A percentile compares a stretch with the other conserved stretches of the same genome.
phyloP scores from a whole-genome alignment of 371 early-diverging fungal genomes.

The Apophysomyces ossiformis region DNA sequence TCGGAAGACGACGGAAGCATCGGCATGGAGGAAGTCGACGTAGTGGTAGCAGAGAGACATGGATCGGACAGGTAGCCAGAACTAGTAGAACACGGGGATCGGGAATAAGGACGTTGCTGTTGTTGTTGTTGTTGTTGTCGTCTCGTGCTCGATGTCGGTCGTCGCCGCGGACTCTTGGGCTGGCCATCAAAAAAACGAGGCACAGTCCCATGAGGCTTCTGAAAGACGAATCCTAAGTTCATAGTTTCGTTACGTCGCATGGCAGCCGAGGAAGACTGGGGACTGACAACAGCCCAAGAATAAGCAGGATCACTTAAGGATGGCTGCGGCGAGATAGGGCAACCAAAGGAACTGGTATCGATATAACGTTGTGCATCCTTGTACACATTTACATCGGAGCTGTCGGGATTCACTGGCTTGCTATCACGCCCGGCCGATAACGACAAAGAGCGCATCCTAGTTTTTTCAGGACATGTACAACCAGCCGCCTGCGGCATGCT shows the following conservation, averaged over 20 bases:
- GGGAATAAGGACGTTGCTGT: neutral
- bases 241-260: neutral
- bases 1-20: constrained; percentile 10
- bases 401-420: neutral
- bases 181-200: constrained; percentile 1
- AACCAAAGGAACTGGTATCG: too few relatives aligned
- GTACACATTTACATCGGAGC: constrained; percentile 2
- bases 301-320: constrained; percentile 8
- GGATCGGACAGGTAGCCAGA: constrained; percentile 5
- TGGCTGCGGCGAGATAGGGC: neutral
- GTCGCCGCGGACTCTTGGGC: constrained; percentile 6
- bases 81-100: neutral
- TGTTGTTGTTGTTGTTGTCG: neutral
- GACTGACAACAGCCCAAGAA: constrained; percentile 7
- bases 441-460: constrained; percentile 6
- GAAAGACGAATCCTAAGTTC: neutral
- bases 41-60: neutral
- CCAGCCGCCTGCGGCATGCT: neutral
- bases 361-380: neutral
- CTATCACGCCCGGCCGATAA: neutral
- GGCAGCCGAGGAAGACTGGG: neutral
- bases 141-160: neutral
- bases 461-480: constrained; percentile 10
- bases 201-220: neutral
- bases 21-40: neutral